Evolutionary conservation across 352 stramenopile species (phyloP), one percentile per base, ranked within the genome.

Genomic region (Globisporangium acanthophoron): DNA sequence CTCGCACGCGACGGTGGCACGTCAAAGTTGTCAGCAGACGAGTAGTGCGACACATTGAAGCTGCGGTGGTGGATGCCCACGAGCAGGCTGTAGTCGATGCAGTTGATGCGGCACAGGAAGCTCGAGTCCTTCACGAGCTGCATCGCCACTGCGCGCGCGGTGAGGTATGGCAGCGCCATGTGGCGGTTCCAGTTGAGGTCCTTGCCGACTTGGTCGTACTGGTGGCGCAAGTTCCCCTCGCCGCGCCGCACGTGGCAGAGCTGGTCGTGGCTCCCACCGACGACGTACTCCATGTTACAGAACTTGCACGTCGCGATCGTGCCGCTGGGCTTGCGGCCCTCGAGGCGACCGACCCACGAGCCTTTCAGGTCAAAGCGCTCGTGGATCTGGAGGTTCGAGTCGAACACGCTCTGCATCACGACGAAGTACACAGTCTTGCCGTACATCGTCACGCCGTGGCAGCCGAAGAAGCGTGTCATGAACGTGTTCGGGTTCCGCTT

Each of bases 41-140:
- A 82, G 59, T 80, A 86, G 45, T 87, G 75, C 45, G 85, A 90
- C 13, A 88, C 80, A 27, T 87, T 88, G 54, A 88, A 89, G 55
- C 76, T 93, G 70, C 92, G 81, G 59, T 97, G 88, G 67, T 98
- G 92, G 55, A 98, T 88, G 3, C 92, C 93, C 53, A 98, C 90
- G 24, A 98, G 73, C 63, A 98, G 85, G 44, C 85, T 97, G 64
- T 98, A 98, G 68, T 98, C 93, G 71, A 98, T 98, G 66, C 94
- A 97, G 65, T 97, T 97, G 73, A 97, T 94, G 24, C 77, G 76
- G 49, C 80, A 85, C 1, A 98, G 66, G 56, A 97, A 98, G 52
- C 89, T 70, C 40, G 88, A 96, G 64, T 98, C 94, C 35, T 67
- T 74, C 3, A 73, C 77, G 0, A 98, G 55, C 56, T 98, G 92